Base-by-base conservation (phyloP, 352 stramenopile genomes). In the Blastocystis sp. region DNA sequence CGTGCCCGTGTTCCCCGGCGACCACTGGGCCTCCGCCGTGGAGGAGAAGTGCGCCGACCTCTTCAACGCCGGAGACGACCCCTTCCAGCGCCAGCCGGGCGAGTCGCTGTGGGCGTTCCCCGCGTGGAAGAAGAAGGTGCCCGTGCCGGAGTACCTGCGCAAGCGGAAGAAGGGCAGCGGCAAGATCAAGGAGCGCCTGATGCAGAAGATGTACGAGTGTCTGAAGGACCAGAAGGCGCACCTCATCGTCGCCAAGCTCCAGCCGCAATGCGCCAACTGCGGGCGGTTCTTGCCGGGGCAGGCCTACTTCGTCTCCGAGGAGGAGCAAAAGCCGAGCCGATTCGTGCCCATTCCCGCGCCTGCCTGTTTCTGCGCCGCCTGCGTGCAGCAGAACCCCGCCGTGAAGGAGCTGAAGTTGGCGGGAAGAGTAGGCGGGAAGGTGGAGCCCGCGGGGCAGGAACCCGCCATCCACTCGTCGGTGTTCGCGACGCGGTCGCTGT, bases 11-110 rank as follows among this genome's bases (percentile, higher is more conserved):
- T 88, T 88, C 41, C 52, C 28, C 43, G 92, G 92, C 10, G 94
- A 94, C 78, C 93, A 94, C 61, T 76, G 91, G 64, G 94, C 93
- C 52, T 92, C 92, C 65, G 90, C 90, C 52, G 91, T 89, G 9
- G 89, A 91, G 2, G 89, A 86, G 52, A 94, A 94, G 89, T 91
- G 92, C 4, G 94, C 94, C 52, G 48, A 56, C 14, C 48, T 56
- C 48, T 56, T 56, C 48, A 14, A 56, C 48, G 48, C 48, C 5
- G 48, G 48, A 7, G 48, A 7, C 5, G 14, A 7, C 14, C 48
- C 48, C 5, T 56, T 56, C 48, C 14, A 7, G 5, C 48, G 5
- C 71, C 40, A 65, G 2, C 53, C 19, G 71, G 61, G 0, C 19
- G 61, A 40, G 48, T 4, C 10, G 71, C 59, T 14, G 59, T 43